A percentile compares a stretch with the other conserved stretches of the same genome.
Evolutionary conservation across 73 alveolate genomes (phyloP).

Genomic region (Paramecium sonneborni): DNA sequence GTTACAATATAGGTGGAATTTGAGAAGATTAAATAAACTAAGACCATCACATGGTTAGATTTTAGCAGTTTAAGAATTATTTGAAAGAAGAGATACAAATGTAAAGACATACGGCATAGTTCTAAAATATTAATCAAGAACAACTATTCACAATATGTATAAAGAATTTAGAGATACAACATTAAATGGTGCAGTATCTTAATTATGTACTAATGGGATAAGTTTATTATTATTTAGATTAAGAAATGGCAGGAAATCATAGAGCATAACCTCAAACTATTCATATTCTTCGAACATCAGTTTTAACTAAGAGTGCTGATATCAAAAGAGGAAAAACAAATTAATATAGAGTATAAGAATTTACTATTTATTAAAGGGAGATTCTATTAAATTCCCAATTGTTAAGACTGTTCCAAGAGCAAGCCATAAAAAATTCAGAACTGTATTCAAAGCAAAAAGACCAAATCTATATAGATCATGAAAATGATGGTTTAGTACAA

Average conservation of each 20-base stretch:
- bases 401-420: slow-evolving; percentile 67
- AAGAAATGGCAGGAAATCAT: slow-evolving; percentile 95
- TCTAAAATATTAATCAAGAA: slow-evolving; percentile 89
- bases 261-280: slow-evolving; percentile 88
- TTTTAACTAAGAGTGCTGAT: neutral
- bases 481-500: slow-evolving; percentile 9
- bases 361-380: slow-evolving; percentile 38
- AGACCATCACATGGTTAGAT: slow-evolving; percentile 88
- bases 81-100: slow-evolving; percentile 76
- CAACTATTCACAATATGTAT: slow-evolving; percentile 93
- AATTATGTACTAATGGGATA: slow-evolving; percentile 68
- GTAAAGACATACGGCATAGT: slow-evolving; percentile 93
- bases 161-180: slow-evolving; percentile 92
- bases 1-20: slow-evolving; percentile 57
- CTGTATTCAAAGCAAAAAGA: slow-evolving; percentile 68
- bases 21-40: slow-evolving; percentile 88
- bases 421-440: slow-evolving; percentile 58
- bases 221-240: slow-evolving; percentile 5
- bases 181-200: slow-evolving; percentile 89
- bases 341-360: slow-evolving; percentile 3
- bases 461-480: slow-evolving; percentile 63
- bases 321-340: slow-evolving; percentile 26
- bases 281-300: slow-evolving; percentile 84
- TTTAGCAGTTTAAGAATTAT: slow-evolving; percentile 84
- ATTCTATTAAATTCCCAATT: slow-evolving; percentile 67